Evolutionary conservation across 805 yeast genomes (phyloP).

Genomic region (Saccharomycopsis sp.): DNA sequence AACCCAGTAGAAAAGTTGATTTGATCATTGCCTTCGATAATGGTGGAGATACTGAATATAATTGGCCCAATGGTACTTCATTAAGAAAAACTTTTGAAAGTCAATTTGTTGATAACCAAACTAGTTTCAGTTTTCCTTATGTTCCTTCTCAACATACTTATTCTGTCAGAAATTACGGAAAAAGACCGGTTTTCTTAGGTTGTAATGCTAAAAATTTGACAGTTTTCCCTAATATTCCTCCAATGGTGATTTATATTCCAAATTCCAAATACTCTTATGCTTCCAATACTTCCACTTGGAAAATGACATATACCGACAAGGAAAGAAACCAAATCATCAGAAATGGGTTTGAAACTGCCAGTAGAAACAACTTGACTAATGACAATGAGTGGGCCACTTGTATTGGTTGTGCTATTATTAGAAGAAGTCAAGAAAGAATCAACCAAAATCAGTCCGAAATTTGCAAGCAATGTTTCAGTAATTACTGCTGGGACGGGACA

Average conservation of each 20-base stretch:
- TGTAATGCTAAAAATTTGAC: constrained; percentile 62
- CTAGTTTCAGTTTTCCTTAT: constrained; percentile 52
- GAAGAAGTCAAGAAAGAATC: constrained; percentile 65
- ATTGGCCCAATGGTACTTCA: constrained; percentile 17
- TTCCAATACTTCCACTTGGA: constrained; percentile 63
- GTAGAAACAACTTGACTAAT: constrained; percentile 55
- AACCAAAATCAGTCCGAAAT: constrained; percentile 49
- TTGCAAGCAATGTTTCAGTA: constrained; percentile 58
- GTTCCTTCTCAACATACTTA: constrained; percentile 58
- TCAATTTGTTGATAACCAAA: constrained; percentile 5
- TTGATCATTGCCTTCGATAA: constrained; percentile 43
- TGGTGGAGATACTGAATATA: constrained; percentile 28
- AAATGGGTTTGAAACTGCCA: constrained; percentile 65
- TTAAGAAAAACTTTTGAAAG: constrained; percentile 11
- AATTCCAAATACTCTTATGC: constrained; percentile 54
- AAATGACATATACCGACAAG: constrained; percentile 46
- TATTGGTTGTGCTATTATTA: constrained; percentile 73
- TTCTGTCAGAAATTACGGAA: constrained; percentile 45
- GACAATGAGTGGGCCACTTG: constrained; percentile 65
- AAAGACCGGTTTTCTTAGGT: constrained; percentile 73
- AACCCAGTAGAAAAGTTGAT: constrained; percentile 43
- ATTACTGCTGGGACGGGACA: constrained; percentile 60
- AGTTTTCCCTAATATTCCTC: constrained; percentile 37
- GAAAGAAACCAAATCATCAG: constrained; percentile 50
- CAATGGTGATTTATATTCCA: constrained; percentile 65